Percentiles rank a stretch among this genome's conserved stretches.
phyloP scores from a whole-genome alignment of 1,284 basidiomycete genomes.

The Fomitopsis palustris region DNA sequence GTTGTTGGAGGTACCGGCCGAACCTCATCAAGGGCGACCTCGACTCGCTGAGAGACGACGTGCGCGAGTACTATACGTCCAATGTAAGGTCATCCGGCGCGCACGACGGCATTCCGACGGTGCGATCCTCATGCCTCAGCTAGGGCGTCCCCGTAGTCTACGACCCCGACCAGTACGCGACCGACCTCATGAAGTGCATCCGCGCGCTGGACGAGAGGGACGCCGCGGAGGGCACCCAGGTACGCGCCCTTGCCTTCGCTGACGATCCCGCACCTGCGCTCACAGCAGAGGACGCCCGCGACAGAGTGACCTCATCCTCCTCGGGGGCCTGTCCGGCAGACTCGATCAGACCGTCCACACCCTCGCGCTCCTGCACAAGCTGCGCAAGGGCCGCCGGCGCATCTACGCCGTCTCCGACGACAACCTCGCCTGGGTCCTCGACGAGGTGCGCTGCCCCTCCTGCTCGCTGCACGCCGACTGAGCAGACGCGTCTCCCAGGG shows the following conservation, averaged over 20 bases:
- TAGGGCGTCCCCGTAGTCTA: conserved; percentile 68
- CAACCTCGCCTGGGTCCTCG: conserved; percentile 86
- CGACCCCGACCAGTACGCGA: conserved; percentile 79
- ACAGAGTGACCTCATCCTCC: conserved; percentile 71
- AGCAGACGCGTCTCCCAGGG: conserved; percentile 47
- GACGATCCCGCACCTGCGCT: too few relatives aligned
- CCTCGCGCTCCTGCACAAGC: conserved; percentile 81
- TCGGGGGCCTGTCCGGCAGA: conserved; percentile 88
- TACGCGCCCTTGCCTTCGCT: conserved; percentile 17
- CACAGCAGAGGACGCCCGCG: too few relatives aligned
- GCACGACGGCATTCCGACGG: not conserved
- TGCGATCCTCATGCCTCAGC: not conserved
- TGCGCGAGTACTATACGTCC: conserved; percentile 63
- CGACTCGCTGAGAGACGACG: conserved; percentile 82
- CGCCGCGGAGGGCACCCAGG: conserved; percentile 32
- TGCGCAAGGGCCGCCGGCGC: conserved; percentile 58
- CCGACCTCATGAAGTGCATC: conserved; percentile 95
- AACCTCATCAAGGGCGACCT: conserved; percentile 92
- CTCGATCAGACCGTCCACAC: conserved; percentile 95
- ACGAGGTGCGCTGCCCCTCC: conserved; percentile 44
- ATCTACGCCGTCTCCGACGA: conserved; percentile 85
- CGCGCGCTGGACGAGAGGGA: conserved; percentile 57
- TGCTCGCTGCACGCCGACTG: not conserved
- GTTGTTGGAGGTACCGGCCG: conserved; percentile 75
- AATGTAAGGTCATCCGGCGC: conserved; percentile 36